Base-by-base conservation (phyloP, 1,284 basidiomycete genomes). In the Coniferiporia sulphurascens region DNA sequence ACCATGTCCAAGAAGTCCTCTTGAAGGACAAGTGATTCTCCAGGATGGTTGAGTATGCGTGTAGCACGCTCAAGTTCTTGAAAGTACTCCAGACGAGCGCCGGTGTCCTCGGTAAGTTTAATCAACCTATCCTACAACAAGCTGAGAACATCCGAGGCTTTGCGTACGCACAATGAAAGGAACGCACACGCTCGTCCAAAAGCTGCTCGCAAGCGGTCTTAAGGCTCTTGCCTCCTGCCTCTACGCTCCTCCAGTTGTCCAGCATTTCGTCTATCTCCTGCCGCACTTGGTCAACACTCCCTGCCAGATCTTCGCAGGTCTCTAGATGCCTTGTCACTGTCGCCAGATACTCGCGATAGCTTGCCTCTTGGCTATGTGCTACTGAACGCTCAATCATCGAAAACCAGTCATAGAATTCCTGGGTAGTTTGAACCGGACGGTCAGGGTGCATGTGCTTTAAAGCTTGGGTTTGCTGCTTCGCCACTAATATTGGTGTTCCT, bases 341-440 rank as follows among this genome's bases (percentile, higher is more conserved):
- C 4, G 83, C 82, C 19, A 95, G 80, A 71, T 96, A 91, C 1
- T 87, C 84, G 43, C 91, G 81, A 70, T 95, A 96, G 68, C 94
- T 87, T 3, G 90, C 84, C 68, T 97, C 95, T 68, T 96, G 94
- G 62, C 89, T 91, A 67, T 93, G 91, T 12, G 93, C 88, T 35
- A 96, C 91, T 1, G 88, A 89, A 17, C 89, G 80, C 63, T 96
- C 93, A 53, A 97, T 85, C 44, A 89, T 78, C 0, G 90, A 81
- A 70, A 94, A 95, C 87, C 93, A 96, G 74, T 97, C 95, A 68
- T 95, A 93, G 73, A 97, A 96, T 66, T 95, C 91, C 67, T 97
- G 92, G 0, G 93, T 87, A 0, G 92, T 95, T 62, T 87, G 82
- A 48, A 98, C 85, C 4, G 91, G 86, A 27, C 84, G 79, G 59